Evolutionary conservation across 768 basidiomycete species (phyloP), one percentile per base, ranked within the genome.

Genomic region (Mycena vitilis): DNA sequence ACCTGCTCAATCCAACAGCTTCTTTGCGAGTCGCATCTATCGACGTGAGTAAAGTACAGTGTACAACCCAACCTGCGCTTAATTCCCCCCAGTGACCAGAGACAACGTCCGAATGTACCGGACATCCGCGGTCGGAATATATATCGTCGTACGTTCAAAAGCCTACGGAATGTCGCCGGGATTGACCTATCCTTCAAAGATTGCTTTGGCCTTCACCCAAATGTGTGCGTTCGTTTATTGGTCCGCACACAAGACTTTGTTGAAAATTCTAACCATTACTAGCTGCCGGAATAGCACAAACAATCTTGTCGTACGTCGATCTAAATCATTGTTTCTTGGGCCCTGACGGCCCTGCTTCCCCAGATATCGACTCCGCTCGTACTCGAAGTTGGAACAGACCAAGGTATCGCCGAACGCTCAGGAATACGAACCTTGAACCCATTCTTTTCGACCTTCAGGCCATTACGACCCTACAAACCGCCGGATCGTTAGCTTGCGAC

Each of bases 401-500:
- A 71, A 67, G 59, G 66, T 61, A 37, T 36, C 47, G 22, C 20
- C 47, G 12, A 22, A 23, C n/a, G 11, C 8, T 5, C 30, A 5
- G 30, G 30, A 30, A 30, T 30, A 30, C 30, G 30, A 30, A 30
- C 22, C 40, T 40, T 40, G 2, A 40, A 48, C 22, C 20, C 9
- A 48, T 22, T 48, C 8, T 10, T 9, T 48, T 47, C 20, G 45
- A 15, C 20, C 15, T 54, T 38, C 56, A 71, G 66, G 58, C 66
- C 6, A 52, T 63, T 16, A 71, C 70, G 5, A 67, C 62, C 0
- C 57, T 71, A 1, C 70, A 71, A 42, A 71, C 70, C 1, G 65
- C 66, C 51, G 65, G 62, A 1, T 67, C 70, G 2, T 40, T 65
- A 18, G 65, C 40, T 12, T 67, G 70, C 62, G 70, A 71, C 30